These are phyloP conservation scores for Inonotus hispidus DNA, from an alignment of 1,284 basidiomycete species.

Conservation along the genomic window DNA sequence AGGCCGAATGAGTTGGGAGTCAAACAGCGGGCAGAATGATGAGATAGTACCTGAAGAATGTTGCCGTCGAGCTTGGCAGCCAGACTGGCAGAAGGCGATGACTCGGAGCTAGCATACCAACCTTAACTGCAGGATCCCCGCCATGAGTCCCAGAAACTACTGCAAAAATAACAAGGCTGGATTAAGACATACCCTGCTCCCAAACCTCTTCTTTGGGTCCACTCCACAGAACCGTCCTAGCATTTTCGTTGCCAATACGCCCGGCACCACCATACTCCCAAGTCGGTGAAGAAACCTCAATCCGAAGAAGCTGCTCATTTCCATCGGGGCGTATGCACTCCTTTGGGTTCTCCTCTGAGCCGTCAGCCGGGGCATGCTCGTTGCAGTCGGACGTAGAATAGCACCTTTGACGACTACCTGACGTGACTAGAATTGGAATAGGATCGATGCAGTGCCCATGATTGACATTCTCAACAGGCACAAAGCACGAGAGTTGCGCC, in stretches of 20 bases:
- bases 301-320: constrained; percentile 44
- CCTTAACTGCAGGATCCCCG: constrained; percentile 40
- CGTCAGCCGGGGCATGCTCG: constrained; percentile 21
- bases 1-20: constrained; percentile 4
- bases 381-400: constrained; percentile 32
- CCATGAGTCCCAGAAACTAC: background rate
- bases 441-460: constrained; percentile 48
- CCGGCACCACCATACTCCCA: constrained; percentile 15
- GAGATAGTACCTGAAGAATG: constrained; percentile 44
- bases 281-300: constrained; percentile 30
- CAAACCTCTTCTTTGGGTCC: constrained; percentile 61
- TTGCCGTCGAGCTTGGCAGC: constrained; percentile 32
- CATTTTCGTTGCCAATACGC: constrained; percentile 14
- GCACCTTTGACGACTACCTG: constrained; percentile 29
- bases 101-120: constrained; percentile 44
- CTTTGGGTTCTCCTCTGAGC: background rate
- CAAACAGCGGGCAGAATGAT: background rate
- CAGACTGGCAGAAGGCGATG: constrained; percentile 40
- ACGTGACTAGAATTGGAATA: constrained; percentile 39
- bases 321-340: constrained; percentile 42
- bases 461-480: constrained; percentile 20
- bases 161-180: background rate
- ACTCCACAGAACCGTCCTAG: constrained; percentile 54
- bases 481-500: constrained; percentile 41
- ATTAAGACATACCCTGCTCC: constrained; percentile 51